Evolutionary conservation across 192 early-diverging fungal genomes (phyloP).

Genomic region (Backusella mclennaniae): DNA sequence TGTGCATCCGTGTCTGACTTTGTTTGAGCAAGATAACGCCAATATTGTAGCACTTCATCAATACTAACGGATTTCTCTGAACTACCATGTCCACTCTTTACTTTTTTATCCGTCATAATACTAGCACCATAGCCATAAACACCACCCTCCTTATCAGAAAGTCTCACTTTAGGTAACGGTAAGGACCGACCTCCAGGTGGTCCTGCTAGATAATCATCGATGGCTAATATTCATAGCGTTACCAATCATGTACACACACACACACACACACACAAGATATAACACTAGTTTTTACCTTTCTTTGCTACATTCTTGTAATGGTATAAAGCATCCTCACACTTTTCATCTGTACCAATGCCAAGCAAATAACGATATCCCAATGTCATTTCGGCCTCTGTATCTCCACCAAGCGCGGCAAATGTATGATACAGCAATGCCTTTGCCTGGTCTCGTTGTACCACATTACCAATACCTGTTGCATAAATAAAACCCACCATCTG

Average conservation of each 20-base stretch:
- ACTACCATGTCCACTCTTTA: slow-evolving; percentile 26
- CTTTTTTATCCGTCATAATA: slow-evolving; percentile 32
- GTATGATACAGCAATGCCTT: slow-evolving; percentile 75
- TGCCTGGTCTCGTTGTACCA: slow-evolving; percentile 64
- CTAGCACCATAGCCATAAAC: slow-evolving; percentile 84
- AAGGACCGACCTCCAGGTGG: slow-evolving; percentile 80
- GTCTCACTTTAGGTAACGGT: slow-evolving; percentile 62
- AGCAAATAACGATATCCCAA: slow-evolving; percentile 80
- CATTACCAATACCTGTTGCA: slow-evolving; percentile 81
- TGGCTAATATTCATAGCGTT: slow-evolving; percentile 39
- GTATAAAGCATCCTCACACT: slow-evolving; percentile 71
- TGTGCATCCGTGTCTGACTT: slow-evolving; percentile 59
- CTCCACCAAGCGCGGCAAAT: slow-evolving; percentile 77
- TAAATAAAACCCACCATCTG: slow-evolving; percentile 90
- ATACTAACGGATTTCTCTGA: slow-evolving; percentile 39
- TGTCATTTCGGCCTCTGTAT: slow-evolving; percentile 75
- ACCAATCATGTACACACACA: too few relatives aligned
- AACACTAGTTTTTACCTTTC: slow-evolving; percentile 49
- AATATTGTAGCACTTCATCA: slow-evolving; percentile 80
- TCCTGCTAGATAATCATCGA: slow-evolving; percentile 65
- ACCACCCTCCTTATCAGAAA: slow-evolving; percentile 80
- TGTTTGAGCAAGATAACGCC: slow-evolving; percentile 63
- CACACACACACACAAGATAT: too few relatives aligned
- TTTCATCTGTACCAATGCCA: slow-evolving; percentile 80
- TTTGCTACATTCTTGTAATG: slow-evolving; percentile 83